Conservation (phyloP, 2,329 filamentous ascomycete species). For the Calonectria montana region DNA sequence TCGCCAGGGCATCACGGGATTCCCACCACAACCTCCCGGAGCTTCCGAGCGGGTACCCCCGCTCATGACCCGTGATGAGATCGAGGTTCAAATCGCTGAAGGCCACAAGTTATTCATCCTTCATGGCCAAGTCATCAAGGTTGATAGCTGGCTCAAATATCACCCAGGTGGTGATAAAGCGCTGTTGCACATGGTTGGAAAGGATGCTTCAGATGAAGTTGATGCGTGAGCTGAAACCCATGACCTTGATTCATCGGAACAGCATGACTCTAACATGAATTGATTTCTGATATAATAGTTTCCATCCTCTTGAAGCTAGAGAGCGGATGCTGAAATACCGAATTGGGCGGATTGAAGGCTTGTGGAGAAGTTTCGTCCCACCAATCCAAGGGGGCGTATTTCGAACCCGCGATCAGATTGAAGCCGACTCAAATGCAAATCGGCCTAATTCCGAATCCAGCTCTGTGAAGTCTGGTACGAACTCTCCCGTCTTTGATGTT, state of each 20-base stretch:
- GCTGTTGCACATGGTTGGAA: slow-evolving; percentile 91
- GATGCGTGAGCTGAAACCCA: slow-evolving; percentile 72
- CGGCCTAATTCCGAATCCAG: slow-evolving; percentile 31
- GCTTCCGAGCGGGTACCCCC: slow-evolving; percentile 45
- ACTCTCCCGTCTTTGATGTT: slow-evolving; percentile 62
- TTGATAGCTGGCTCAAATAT: slow-evolving; percentile 87
- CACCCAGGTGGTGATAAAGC: slow-evolving; percentile 94
- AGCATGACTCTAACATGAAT: slow-evolving; percentile 21
- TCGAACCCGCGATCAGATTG: slow-evolving; percentile 56
- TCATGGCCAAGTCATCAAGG: slow-evolving; percentile 83
- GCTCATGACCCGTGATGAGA: slow-evolving; percentile 50
- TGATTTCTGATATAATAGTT: slow-evolving; percentile 56
- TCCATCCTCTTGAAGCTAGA: slow-evolving; percentile 84
- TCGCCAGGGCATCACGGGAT: slow-evolving; percentile 32
- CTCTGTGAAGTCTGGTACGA: slow-evolving; percentile 55
- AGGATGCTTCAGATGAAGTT: slow-evolving; percentile 94
- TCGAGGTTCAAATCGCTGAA: slow-evolving; percentile 83
- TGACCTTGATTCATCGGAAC: not conserved
- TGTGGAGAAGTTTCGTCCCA: slow-evolving; percentile 88
- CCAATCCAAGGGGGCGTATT: slow-evolving; percentile 92
- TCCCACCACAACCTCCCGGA: slow-evolving; percentile 25
- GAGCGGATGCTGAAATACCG: slow-evolving; percentile 83
- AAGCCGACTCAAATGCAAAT: slow-evolving; percentile 31
- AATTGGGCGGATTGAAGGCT: slow-evolving; percentile 83
- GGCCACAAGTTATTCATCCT: slow-evolving; percentile 85